Base-by-base conservation (phyloP, 352 stramenopile genomes). In the Phytophthora sojae region DNA sequence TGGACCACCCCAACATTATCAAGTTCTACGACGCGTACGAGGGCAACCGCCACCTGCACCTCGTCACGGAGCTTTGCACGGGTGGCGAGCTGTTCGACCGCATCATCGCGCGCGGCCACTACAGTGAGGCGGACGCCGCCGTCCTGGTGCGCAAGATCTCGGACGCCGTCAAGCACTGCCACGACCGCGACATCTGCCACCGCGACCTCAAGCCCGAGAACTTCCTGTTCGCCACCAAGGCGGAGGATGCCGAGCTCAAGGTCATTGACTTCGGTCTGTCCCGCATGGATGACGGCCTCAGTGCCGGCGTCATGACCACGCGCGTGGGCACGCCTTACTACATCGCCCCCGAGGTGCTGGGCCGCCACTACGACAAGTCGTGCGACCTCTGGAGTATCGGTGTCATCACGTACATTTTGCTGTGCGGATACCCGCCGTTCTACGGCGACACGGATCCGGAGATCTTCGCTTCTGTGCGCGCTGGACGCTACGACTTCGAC, bases 221-320 rank as follows among this genome's bases (percentile, higher is more conserved):
- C 75, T 98, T 99, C 62, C 63, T 99, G 30, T 99, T 99, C 57
- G 92, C 92, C 53, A 96, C 93, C 15, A 75, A 89, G 29, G 92
- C 92, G 14, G 92, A 98, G 54, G 86, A 98, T 61, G 84, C 92
- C 3, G 88, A 97, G 72, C 85, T 99, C 39, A 99, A 99, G 81
- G 97, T 99, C 72, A 99, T 99, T 75, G 97, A 99, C 83, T 99
- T 99, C 85, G 97, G 97, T 12, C 86, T 99, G 15, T 97, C 91
- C 30, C 89, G 90, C 35, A 97, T 97, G 81, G 90, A 98, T 65
- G 91, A 97, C 26, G 88, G 85, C 0, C 79, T 93, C 19, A 88
- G 74, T 42, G 86, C 88, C 25, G 86, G 86, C 19, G 87, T 93
- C 61, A 98, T 98, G 82, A 98, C 97, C 37, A 99, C 98, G 53